Conservation (phyloP, 1,139 yeast species). For the Suhomyces bolitotheri region DNA sequence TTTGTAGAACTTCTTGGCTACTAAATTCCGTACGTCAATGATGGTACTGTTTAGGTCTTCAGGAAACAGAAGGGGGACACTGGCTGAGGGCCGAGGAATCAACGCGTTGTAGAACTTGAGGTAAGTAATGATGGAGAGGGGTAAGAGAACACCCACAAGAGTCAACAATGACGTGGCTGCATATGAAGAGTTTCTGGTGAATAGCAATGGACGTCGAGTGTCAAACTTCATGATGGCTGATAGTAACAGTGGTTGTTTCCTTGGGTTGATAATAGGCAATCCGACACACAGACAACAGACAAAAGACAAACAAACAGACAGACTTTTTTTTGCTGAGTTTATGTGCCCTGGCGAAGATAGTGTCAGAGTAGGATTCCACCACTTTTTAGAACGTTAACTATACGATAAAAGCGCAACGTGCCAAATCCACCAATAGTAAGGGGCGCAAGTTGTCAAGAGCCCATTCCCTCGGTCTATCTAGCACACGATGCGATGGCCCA, state of each 20-base stretch:
- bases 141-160: constrained; percentile 30
- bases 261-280: too few relatives aligned
- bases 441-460: too few relatives aligned
- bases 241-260: neutral
- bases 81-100: constrained; percentile 33
- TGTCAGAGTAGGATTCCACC: too few relatives aligned
- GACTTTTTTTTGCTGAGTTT: too few relatives aligned
- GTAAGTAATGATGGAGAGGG: constrained; percentile 40
- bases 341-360: too few relatives aligned
- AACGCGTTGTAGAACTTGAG: constrained; percentile 36
- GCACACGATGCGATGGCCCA: too few relatives aligned
- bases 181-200: constrained; percentile 7
- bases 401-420: too few relatives aligned
- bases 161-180: constrained; percentile 12
- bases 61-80: constrained; percentile 27
- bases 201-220: constrained; percentile 2
- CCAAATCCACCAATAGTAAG: too few relatives aligned
- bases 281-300: too few relatives aligned
- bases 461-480: too few relatives aligned
- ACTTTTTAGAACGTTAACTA: too few relatives aligned
- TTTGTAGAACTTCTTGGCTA: constrained; percentile 5
- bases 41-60: constrained; percentile 7
- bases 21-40: constrained; percentile 3
- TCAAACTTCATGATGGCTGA: constrained; percentile 4
- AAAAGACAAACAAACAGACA: too few relatives aligned